Percentiles rank a stretch among this genome's conserved stretches.
These are phyloP conservation scores for Alternaria arborescens DNA, from an alignment of 2,329 filamentous ascomycete genomes.

Conservation along the genomic window DNA sequence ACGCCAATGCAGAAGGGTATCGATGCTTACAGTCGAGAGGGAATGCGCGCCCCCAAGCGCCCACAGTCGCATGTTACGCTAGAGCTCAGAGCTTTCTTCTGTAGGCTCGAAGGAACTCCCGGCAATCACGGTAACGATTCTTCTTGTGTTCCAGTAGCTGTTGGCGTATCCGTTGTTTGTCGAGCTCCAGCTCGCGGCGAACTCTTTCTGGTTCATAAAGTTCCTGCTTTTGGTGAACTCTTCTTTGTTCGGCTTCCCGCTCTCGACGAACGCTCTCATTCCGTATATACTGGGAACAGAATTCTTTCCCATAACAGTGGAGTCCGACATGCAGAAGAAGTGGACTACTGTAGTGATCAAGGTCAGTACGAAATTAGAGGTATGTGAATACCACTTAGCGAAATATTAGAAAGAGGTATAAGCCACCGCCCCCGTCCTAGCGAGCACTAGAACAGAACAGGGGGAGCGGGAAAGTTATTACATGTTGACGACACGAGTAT, in stretches of 20 bases:
- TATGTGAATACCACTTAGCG: constrained; percentile 6
- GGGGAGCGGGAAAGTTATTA: constrained; percentile 9
- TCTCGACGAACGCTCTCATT: neutral
- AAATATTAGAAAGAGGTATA: neutral
- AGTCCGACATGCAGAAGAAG: neutral
- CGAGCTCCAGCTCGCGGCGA: neutral
- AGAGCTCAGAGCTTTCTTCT: neutral
- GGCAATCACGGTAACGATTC: neutral
- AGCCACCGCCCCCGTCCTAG: neutral
- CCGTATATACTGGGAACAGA: neutral
- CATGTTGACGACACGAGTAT: constrained; percentile 51
- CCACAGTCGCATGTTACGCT: neutral
- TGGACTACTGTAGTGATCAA: constrained; percentile 8
- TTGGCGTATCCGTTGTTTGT: neutral
- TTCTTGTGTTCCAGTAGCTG: neutral
- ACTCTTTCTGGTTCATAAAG: neutral
- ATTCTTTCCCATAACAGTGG: neutral
- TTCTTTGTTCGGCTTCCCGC: neutral
- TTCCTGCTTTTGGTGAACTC: neutral
- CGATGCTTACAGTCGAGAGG: constrained; percentile 11
- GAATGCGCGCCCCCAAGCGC: neutral
- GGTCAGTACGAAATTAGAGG: constrained; percentile 15
- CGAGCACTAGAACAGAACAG: neutral
- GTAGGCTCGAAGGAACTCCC: neutral
- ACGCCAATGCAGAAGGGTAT: constrained; percentile 7